phyloP scores from a whole-genome alignment of 495 filamentous ascomycete species.

The Neurospora pannonica region DNA sequence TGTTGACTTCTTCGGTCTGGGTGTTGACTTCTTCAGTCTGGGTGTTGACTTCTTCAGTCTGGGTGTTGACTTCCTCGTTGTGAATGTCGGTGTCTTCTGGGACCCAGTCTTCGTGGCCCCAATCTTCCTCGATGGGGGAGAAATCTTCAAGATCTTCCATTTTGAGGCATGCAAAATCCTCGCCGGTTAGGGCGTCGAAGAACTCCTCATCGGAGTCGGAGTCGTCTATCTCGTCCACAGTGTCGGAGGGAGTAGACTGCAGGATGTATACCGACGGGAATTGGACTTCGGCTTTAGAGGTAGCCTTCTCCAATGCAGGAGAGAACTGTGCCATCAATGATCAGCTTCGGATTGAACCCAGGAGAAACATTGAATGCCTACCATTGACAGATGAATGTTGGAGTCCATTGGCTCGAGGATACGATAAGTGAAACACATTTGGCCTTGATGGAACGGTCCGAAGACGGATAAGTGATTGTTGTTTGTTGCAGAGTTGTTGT shows the following conservation, averaged over 20 bases:
- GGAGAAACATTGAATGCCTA: not conserved
- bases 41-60: not conserved
- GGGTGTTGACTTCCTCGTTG: too few relatives aligned
- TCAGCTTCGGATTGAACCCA: not conserved
- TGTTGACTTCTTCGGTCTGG: not conserved
- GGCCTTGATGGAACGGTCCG: not conserved
- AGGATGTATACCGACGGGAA: not conserved
- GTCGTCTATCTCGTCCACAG: accelerated
- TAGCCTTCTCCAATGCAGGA: not conserved
- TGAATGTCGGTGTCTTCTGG: not conserved
- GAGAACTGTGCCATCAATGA: not conserved
- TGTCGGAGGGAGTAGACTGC: not conserved
- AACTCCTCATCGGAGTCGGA: not conserved
- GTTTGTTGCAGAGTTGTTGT: not conserved
- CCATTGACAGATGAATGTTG: not conserved
- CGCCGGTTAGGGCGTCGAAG: not conserved
- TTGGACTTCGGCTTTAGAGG: not conserved
- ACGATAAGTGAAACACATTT: not conserved
- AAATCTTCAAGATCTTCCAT: not conserved
- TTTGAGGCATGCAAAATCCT: not conserved
- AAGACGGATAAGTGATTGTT: not conserved
- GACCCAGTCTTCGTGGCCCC: not conserved
- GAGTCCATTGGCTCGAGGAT: not conserved
- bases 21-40: too few relatives aligned
- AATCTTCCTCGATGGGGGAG: not conserved